A percentile compares a stretch with the other conserved stretches of the same genome.
Evolutionary conservation across 805 yeast genomes (phyloP).

Genomic region (Starmerella etchellsii): DNA sequence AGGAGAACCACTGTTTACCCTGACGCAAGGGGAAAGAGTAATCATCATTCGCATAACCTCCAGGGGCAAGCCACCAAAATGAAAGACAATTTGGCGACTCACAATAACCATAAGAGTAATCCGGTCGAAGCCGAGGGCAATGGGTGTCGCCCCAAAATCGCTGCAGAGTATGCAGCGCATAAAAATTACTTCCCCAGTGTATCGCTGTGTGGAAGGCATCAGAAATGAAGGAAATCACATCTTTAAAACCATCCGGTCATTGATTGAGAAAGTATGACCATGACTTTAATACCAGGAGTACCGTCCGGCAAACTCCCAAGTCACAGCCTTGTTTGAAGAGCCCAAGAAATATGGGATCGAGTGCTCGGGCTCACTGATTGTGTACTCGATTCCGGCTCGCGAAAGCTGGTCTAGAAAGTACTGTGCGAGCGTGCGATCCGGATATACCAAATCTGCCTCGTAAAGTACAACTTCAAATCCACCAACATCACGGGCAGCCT

Average conservation of each 20-base stretch:
- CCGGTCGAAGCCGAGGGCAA: slow-evolving; percentile 15
- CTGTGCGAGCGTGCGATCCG: slow-evolving; percentile 9
- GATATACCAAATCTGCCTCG: slow-evolving; percentile 12
- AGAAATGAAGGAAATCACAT: neutral
- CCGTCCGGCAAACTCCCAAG: slow-evolving; percentile 14
- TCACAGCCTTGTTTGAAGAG: neutral
- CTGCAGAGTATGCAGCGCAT: neutral
- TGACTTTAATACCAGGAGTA: slow-evolving; percentile 13
- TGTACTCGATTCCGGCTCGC: slow-evolving; percentile 5
- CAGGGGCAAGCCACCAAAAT: slow-evolving; percentile 4
- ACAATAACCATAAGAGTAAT: slow-evolving; percentile 13
- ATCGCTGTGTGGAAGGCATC: slow-evolving; percentile 13
- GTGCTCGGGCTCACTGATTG: slow-evolving; percentile 4
- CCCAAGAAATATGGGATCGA: slow-evolving; percentile 12
- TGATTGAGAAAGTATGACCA: neutral
- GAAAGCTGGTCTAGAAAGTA: slow-evolving; percentile 7
- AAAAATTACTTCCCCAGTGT: slow-evolving; percentile 15
- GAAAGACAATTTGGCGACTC: neutral
- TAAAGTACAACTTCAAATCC: slow-evolving; percentile 12
- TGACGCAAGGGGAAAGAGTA: slow-evolving; percentile 5
- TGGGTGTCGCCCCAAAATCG: slow-evolving; percentile 14
- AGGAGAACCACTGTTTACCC: slow-evolving; percentile 8
- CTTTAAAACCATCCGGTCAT: neutral
- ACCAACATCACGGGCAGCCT: slow-evolving; percentile 9
- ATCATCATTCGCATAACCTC: slow-evolving; percentile 10